Percentiles rank a stretch among this genome's conserved stretches.
Conservation (phyloP, 2,329 filamentous ascomycete species). For the Dryadomyces quercus-mongolicae region DNA sequence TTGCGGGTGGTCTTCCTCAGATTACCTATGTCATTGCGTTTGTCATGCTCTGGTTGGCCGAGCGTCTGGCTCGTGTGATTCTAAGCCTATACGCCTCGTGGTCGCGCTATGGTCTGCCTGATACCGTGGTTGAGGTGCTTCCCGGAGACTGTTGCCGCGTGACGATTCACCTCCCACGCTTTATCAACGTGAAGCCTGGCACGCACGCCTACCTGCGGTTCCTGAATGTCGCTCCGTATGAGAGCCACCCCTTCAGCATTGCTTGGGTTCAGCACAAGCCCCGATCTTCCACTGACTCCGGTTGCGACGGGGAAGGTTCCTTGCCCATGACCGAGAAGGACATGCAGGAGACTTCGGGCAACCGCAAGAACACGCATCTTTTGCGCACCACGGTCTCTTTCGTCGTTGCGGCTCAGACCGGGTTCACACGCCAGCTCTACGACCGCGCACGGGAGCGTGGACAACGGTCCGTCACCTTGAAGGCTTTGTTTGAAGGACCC, state of each 20-base stretch:
- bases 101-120: conserved; percentile 44
- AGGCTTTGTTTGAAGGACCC: conserved; percentile 76
- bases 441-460: conserved; percentile 47
- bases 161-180: conserved; percentile 56
- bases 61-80: conserved; percentile 46
- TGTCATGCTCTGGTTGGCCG: conserved; percentile 64
- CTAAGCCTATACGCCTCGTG: conserved; percentile 57
- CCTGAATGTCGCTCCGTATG: conserved; percentile 52
- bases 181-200: conserved; percentile 54
- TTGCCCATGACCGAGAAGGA: conserved; percentile 28
- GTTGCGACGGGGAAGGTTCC: conserved; percentile 6
- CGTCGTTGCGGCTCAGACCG: conserved; percentile 75
- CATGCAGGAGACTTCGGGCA: background rate
- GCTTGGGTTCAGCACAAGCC: conserved; percentile 55
- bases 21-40: conserved; percentile 63
- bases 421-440: conserved; percentile 76
- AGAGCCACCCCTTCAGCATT: conserved; percentile 68
- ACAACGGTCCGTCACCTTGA: conserved; percentile 45
- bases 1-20: conserved; percentile 57
- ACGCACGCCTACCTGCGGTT: conserved; percentile 68
- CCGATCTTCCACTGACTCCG: conserved; percentile 19
- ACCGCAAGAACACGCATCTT: conserved; percentile 19
- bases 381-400: conserved; percentile 56
- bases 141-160: conserved; percentile 59
- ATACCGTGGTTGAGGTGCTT: conserved; percentile 54